Evolutionary conservation across 2,329 filamentous ascomycete genomes (phyloP), one percentile per base, ranked within the genome.

Genomic region (Aspergillus phoenicis): DNA sequence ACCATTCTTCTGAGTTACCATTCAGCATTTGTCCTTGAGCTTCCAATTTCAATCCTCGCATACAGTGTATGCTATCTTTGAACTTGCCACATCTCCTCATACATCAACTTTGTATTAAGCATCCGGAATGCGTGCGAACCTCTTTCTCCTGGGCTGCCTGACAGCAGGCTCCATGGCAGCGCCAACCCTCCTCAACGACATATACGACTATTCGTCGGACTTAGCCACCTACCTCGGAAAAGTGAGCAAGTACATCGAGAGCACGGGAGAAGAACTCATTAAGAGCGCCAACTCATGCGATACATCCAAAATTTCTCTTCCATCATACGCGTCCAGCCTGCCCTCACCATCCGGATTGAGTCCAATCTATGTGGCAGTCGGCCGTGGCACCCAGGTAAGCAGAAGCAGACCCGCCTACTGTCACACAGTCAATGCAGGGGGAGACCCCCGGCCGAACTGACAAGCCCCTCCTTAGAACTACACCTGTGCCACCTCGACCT

Each of bases 311-410:
- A 71, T 72, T 30, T 51, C 62, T 5, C 70, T 78, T 62, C 79
- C 79, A 5, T 64, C 75, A 82, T 85, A 82, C 65, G 81, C 86
- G 49, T 81, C 81, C 6, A 79, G 85, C 15, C 83, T 96, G 6
- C 87, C 89, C 13, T 65, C 81, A 7, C 86, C 85, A 0, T 66
- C 80, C 6, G 90, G 88, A 59, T 81, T 91, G 30, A 80, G 73
- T 3, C 82, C 96, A 54, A 84, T 86, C 72, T 91, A 96, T 77
- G 89, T 97, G 58, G 91, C 90, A 72, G 82, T 97, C 64, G 94
- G 94, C 70, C 89, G 91, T 48, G 94, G 94, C 62, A 95, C 91
- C 7, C 80, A 82, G 73, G 80, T 82, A 74, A 64, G 74, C 28
- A 38, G 20, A 74, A 64, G 73, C 22, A 38, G 20, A 45, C 15